Base-by-base conservation (phyloP, 2,329 filamentous ascomycete genomes). In the Alternaria hordeiaustralica region DNA sequence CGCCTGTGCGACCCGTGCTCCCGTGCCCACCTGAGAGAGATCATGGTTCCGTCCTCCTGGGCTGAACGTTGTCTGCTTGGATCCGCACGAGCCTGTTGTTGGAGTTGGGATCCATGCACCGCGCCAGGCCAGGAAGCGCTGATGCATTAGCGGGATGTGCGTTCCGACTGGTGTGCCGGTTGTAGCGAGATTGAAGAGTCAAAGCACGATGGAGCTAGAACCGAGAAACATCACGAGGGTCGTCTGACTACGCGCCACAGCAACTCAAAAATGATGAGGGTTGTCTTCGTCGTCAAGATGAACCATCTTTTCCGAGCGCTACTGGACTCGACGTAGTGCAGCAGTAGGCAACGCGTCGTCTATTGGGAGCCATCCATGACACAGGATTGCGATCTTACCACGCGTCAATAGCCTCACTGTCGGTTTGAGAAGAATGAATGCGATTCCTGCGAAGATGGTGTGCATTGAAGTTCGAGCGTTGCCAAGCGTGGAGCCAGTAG, bases 81-180 rank as follows among this genome's bases (percentile, higher is more conserved):
- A 20, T 18, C 28, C 5, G 21, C 36, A 53, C 20, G 15, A 62
- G 57, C 46, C 55, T 58, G 26, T 61, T 33, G 18, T 41, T 45
- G 26, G 26, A 41, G 20, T 11, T 26, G 23, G 30, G 11, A 54
- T 51, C 47, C 36, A 54, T 62, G 49, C 55, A 58, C 45, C 9
- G 15, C 41, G 15, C 26, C 41, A 28, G 23, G 28, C 30, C 41
- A 15, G 41, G 28, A 26, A 36, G 46, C 51, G 45, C 51, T 49
- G 44, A 25, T 26, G 25, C 44, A 49, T 44, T 56, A 45, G 49
- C 36, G 51, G 44, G 28, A 25, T 46, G n/a, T 60, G 33, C 36
- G 45, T 55, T 36, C 50, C 36, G 50, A 55, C 44, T 46, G 44
- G 36, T 55, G 61, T 33, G 26, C 36, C 44, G 45, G 45, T 63